phyloP scores from a whole-genome alignment of 192 early-diverging fungal genomes.

The Backusella liffmaniae region DNA sequence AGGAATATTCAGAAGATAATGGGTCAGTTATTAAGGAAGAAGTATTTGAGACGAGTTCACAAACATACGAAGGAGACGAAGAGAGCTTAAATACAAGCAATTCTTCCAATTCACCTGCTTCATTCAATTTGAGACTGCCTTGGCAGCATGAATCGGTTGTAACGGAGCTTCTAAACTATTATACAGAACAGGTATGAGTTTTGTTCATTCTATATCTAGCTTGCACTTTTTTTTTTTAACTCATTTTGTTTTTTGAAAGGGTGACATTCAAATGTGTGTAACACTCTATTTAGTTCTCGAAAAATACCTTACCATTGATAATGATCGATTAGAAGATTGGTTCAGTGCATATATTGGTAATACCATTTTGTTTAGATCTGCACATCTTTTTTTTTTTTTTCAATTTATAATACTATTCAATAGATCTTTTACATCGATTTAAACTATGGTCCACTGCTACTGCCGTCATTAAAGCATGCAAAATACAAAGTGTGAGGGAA shows the following conservation, averaged over 20 bases:
- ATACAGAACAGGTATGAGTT: constrained; percentile 63
- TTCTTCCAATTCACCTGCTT: background rate
- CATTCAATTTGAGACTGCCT: constrained; percentile 23
- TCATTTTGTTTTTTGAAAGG: constrained; percentile 16
- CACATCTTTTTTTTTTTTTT: background rate
- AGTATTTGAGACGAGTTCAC: background rate
- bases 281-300: constrained; percentile 61
- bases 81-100: background rate
- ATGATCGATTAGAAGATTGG: constrained; percentile 62
- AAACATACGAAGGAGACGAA: background rate
- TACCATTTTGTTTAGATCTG: background rate
- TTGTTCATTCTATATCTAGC: background rate
- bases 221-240: background rate
- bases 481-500: constrained; percentile 38
- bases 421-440: constrained; percentile 70
- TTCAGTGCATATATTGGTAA: constrained; percentile 68
- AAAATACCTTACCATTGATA: constrained; percentile 39
- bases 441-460: constrained; percentile 70
- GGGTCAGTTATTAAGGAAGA: background rate
- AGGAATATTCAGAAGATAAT: background rate
- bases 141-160: constrained; percentile 53
- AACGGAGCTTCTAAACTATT: constrained; percentile 61
- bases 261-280: constrained; percentile 81
- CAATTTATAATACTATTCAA: background rate
- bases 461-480: constrained; percentile 54